phyloP scores from a whole-genome alignment of 2,329 filamentous ascomycete genomes.

The Phyllosticta citrichinensis region DNA sequence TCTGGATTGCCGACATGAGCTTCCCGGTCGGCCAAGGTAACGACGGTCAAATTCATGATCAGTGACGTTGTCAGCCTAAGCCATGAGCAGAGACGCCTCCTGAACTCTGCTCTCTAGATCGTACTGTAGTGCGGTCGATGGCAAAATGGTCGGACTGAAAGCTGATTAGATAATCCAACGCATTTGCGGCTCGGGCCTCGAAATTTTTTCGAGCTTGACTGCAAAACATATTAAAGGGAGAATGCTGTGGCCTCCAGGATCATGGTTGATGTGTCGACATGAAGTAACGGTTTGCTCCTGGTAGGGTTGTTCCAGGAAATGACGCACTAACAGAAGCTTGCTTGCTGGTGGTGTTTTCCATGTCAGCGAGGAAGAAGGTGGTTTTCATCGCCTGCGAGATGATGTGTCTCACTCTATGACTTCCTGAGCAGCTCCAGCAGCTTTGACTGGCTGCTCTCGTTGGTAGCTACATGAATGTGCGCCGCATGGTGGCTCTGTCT shows the following conservation, averaged over 20 bases:
- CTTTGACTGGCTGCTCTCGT: not conserved
- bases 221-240: not conserved
- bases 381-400: not conserved
- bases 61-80: not conserved
- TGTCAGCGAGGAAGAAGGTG: not conserved
- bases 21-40: not conserved
- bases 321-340: not conserved
- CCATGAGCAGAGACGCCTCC: not conserved
- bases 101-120: not conserved
- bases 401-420: not conserved
- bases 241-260: not conserved
- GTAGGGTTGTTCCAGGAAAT: not conserved
- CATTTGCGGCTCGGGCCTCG: not conserved
- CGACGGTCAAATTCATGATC: not conserved
- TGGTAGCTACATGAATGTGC: not conserved
- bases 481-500: not conserved
- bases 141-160: not conserved
- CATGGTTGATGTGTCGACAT: not conserved
- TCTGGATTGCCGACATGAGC: not conserved
- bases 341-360: not conserved
- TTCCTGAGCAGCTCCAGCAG: not conserved
- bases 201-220: not conserved
- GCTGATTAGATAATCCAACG: not conserved
- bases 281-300: not conserved
- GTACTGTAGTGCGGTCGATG: not conserved